Evolutionary conservation across 1,284 basidiomycete species (phyloP), one percentile per base, ranked within the genome.

Genomic region (Pascua guehoae): DNA sequence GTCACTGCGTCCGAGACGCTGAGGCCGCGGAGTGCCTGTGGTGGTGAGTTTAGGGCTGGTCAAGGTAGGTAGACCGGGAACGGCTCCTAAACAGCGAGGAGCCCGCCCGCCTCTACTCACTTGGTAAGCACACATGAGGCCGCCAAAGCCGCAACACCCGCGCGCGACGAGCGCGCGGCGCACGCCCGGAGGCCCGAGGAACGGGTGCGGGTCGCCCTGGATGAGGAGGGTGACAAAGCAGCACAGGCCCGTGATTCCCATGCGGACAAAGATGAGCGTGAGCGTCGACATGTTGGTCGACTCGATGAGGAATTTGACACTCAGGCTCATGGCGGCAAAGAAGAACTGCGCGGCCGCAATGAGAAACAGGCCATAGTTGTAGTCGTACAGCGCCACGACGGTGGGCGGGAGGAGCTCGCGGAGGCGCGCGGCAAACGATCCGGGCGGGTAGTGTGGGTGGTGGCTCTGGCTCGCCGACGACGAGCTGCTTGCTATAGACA

Each of bases 1-100:
- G 88, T 86, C 0, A 85, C 86, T 0, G 86, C 84, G 69, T 91
- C 89, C 12, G 86, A 87, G 0, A 91, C 78, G 0, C 86, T 84
- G 18, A 88, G 79, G 61, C 83, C 86, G 57, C 85, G 80, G 12
- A 90, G 76, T 1, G 86, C 83, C 68, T 85, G 87, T 7, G 24
- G 24, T 7, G 12, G 40, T 41, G 11, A 41, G 40, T n/a, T n/a
- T n/a, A n/a, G n/a, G n/a, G n/a, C n/a, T n/a, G n/a, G n/a, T n/a
- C n/a, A n/a, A n/a, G n/a, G n/a, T n/a, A n/a, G n/a, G n/a, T n/a
- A n/a, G n/a, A n/a, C n/a, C n/a, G n/a, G n/a, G n/a, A n/a, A n/a
- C n/a, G n/a, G n/a, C n/a, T n/a, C n/a, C n/a, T 32, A 7, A 32
- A 32, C 4, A 32, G 24, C 24, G 24, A 32, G 24, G n/a, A n/a